phyloP scores from a whole-genome alignment of 495 filamentous ascomycete species.

The Penicillium salamii region DNA sequence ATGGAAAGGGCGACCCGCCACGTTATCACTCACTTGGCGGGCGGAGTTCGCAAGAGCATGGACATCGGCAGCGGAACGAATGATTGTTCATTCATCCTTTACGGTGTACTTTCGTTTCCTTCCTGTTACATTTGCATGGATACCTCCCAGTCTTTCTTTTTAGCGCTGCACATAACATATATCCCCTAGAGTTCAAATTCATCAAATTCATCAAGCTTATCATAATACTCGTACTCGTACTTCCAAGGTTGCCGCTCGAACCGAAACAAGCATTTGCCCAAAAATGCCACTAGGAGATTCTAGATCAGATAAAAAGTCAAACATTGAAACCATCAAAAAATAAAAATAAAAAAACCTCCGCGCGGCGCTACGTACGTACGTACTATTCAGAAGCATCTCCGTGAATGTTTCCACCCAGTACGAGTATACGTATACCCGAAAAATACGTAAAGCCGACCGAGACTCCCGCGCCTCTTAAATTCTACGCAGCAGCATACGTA shows the following conservation, averaged over 20 bases:
- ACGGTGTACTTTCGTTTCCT: too few species aligned
- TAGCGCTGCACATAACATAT: background rate
- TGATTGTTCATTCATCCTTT: background rate
- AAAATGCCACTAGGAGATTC: background rate
- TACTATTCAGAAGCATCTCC: background rate
- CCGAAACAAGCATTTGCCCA: too few species aligned
- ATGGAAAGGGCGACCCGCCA: constrained; percentile 9
- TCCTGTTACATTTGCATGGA: constrained; percentile 1
- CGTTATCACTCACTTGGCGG: constrained; percentile 33
- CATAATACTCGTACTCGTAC: too few species aligned
- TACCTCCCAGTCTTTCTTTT: background rate
- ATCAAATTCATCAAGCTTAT: background rate
- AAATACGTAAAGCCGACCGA: constrained; percentile 4
- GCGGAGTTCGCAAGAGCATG: constrained; percentile 11
- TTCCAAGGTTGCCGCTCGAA: too few species aligned
- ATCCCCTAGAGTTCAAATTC: background rate
- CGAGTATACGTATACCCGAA: constrained; percentile 1
- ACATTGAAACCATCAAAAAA: too few species aligned
- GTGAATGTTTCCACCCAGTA: background rate
- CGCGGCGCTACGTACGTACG: background rate
- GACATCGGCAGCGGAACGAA: constrained; percentile 13
- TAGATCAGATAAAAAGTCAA: background rate
- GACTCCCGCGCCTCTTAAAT: background rate
- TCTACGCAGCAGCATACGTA: background rate
- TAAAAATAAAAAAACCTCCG: too few species aligned